phyloP scores from a whole-genome alignment of 1,139 yeast genomes.

The Diutina catenulata region DNA sequence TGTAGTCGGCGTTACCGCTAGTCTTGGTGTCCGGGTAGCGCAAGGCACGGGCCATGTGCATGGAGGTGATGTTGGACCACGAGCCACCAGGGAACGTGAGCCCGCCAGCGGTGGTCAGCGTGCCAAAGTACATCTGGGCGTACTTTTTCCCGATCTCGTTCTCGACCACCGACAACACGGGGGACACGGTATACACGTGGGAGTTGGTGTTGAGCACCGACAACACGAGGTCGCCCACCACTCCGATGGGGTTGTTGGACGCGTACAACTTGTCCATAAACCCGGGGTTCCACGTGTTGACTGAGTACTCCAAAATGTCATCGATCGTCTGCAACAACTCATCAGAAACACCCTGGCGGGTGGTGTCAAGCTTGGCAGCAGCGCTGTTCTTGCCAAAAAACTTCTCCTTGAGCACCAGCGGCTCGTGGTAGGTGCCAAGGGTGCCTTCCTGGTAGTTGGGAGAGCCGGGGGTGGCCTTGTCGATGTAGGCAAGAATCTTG shows the following conservation, averaged over 20 bases:
- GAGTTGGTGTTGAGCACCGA: constrained; percentile 72
- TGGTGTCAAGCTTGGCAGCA: constrained; percentile 5
- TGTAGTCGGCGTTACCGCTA: constrained; percentile 40
- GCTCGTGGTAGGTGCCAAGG: constrained; percentile 29
- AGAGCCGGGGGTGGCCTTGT: constrained; percentile 22
- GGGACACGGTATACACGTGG: constrained; percentile 80
- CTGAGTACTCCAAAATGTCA: constrained; percentile 52
- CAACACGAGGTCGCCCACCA: constrained; percentile 58
- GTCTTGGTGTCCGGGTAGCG: constrained; percentile 60
- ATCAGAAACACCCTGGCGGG: constrained; percentile 7
- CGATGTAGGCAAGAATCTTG: constrained; percentile 23
- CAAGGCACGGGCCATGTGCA: constrained; percentile 66
- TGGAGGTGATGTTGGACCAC: constrained; percentile 71
- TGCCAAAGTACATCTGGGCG: constrained; percentile 41
- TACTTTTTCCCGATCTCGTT: constrained; percentile 57
- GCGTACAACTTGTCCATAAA: constrained; percentile 80
- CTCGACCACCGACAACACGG: constrained; percentile 68
- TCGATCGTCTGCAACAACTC: constrained; percentile 39
- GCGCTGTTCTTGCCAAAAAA: constrained; percentile 6
- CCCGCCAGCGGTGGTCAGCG: constrained; percentile 55
- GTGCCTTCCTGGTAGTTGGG: constrained; percentile 17
- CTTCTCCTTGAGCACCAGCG: constrained; percentile 15
- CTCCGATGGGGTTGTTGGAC: constrained; percentile 75
- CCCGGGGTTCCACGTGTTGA: constrained; percentile 82
- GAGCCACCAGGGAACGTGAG: constrained; percentile 83